Evolutionary conservation across 495 filamentous ascomycete genomes (phyloP).

Genomic region (Lasiosphaeria miniovina): DNA sequence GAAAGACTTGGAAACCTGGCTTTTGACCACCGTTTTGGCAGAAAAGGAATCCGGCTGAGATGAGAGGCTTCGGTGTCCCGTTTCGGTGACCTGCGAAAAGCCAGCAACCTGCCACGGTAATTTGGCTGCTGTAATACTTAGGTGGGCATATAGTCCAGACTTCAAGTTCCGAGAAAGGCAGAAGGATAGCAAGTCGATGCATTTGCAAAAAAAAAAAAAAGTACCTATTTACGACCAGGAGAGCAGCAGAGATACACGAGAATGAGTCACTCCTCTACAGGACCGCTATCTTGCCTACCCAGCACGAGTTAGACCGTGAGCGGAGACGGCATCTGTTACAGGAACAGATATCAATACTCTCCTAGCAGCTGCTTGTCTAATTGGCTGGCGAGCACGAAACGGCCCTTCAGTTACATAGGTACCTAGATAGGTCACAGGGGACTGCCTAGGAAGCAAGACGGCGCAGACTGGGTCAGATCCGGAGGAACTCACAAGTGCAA

Average conservation of each 20-base stretch:
- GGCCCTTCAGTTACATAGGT: neutral
- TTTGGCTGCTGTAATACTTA: no score
- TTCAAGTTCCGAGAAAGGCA: neutral
- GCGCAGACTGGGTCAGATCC: slow-evolving; percentile 1
- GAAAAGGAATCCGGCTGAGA: no score
- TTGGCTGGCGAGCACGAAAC: slow-evolving; percentile 4
- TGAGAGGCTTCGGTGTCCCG: no score
- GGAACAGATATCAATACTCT: neutral
- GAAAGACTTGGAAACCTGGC: no score
- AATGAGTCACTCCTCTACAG: neutral
- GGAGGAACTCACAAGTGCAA: neutral
- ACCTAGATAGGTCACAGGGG: neutral
- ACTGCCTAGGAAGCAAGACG: slow-evolving; percentile 5
- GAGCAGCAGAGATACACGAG: slow-evolving; percentile 7
- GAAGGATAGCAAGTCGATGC: neutral
- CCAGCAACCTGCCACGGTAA: no score
- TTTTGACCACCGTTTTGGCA: no score
- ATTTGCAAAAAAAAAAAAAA: neutral
- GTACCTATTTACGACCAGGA: neutral
- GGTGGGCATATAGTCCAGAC: neutral
- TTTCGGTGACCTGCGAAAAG: no score
- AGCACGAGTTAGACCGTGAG: slow-evolving; percentile 6
- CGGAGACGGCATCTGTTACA: neutral
- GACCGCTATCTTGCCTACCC: slow-evolving; percentile 4
- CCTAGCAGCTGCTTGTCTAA: slow-evolving; percentile 3